phyloP scores from a whole-genome alignment of 148 eudicot genomes.

The Vaccinium myrtillus region DNA sequence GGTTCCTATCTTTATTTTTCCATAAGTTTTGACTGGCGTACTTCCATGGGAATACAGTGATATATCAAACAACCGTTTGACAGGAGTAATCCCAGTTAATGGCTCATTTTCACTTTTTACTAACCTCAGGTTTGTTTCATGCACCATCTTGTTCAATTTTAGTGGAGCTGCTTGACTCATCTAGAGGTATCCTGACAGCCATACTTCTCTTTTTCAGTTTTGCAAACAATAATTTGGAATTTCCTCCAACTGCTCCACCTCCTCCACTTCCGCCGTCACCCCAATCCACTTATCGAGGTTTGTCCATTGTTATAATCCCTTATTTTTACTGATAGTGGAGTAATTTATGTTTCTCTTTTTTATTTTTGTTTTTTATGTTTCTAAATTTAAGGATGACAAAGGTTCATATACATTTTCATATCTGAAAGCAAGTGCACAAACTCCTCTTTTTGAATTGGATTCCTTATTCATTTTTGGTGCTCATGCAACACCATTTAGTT shows the following conservation, averaged over 20 bases:
- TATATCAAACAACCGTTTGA: constrained; percentile 59
- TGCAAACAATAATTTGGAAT: constrained; percentile 38
- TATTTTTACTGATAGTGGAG: background rate
- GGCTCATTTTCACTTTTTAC: constrained; percentile 78
- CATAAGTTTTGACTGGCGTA: background rate
- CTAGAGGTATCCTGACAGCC: constrained; percentile 16
- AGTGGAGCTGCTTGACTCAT: background rate
- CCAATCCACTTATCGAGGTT: background rate
- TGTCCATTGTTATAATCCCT: background rate
- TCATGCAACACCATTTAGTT: too few relatives aligned
- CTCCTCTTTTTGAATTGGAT: too few relatives aligned
- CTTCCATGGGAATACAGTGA: constrained; percentile 47
- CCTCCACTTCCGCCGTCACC: constrained; percentile 23
- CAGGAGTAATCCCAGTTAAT: constrained; percentile 59
- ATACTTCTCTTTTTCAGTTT: constrained; percentile 47
- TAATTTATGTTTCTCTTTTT: background rate
- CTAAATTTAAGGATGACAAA: too few relatives aligned
- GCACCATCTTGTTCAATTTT: background rate
- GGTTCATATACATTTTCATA: too few relatives aligned
- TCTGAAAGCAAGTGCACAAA: too few relatives aligned
- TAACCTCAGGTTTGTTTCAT: constrained; percentile 59
- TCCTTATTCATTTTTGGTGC: too few relatives aligned
- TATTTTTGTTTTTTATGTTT: too few relatives aligned
- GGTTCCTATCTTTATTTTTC: background rate
- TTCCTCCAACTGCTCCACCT: constrained; percentile 35